A percentile compares a stretch with the other conserved stretches of the same genome.
phyloP scores from a whole-genome alignment of 345 rosid genomes.

The Arabis hirsuta region DNA sequence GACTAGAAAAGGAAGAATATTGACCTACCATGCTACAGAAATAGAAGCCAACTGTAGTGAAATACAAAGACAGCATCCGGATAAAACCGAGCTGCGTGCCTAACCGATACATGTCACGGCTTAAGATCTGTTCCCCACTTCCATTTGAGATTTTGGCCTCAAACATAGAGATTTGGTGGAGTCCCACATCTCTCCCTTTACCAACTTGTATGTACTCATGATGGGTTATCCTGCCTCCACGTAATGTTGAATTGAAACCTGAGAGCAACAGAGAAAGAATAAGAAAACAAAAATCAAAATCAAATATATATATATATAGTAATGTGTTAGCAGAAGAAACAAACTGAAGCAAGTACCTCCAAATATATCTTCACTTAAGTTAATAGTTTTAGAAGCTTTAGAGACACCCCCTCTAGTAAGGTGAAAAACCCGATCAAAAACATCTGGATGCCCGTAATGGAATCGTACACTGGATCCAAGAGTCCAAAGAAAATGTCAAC shows the following conservation, averaged over 20 bases:
- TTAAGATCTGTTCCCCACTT: conserved; percentile 87
- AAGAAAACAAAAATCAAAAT: conserved; percentile 34
- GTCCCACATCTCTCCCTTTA: conserved; percentile 92
- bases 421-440: conserved; percentile 89
- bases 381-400: conserved; percentile 87
- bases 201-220: conserved; percentile 47
- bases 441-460: conserved; percentile 43
- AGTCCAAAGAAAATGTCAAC: conserved; percentile 15
- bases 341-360: no score
- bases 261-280: conserved; percentile 10
- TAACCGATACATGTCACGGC: conserved; percentile 79
- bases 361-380: no score
- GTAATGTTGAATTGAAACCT: conserved; percentile 91
- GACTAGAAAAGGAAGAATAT: not conserved
- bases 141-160: conserved; percentile 92
- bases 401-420: conserved; percentile 90
- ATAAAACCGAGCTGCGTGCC: conserved; percentile 90
- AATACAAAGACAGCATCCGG: conserved; percentile 85
- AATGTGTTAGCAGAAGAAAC: no score
- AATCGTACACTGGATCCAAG: conserved; percentile 67
- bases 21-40: conserved; percentile 75
- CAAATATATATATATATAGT: no score
- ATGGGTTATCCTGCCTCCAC: conserved; percentile 85
- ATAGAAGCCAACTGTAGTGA: conserved; percentile 87
- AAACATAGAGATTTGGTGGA: conserved; percentile 86